A percentile compares a stretch with the other conserved stretches of the same genome.
These are phyloP conservation scores for Chenopodium album DNA, from an alignment of 148 eudicot species.

Conservation along the genomic window DNA sequence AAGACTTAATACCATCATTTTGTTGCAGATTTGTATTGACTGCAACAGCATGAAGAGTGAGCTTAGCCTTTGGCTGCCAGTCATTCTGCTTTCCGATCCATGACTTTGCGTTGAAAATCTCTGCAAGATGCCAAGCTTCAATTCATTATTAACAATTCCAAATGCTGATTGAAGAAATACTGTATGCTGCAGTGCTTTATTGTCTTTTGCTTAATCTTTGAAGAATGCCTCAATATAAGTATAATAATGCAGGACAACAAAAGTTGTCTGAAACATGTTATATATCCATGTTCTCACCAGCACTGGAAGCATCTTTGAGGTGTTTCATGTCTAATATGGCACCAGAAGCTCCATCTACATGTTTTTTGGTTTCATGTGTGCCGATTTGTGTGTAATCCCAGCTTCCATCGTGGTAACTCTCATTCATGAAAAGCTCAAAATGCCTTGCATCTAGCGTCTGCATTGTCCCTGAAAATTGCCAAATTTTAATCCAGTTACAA, in stretches of 20 bases:
- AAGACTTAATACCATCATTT: constrained; percentile 58
- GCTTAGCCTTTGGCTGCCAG: constrained; percentile 82
- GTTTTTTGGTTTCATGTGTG: constrained; percentile 53
- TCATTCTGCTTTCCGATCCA: constrained; percentile 78
- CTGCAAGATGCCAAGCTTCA: constrained; percentile 37
- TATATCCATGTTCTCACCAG: constrained; percentile 43
- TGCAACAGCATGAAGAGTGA: constrained; percentile 80
- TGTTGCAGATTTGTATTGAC: constrained; percentile 82
- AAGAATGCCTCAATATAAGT: neutral
- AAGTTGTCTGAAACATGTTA: neutral
- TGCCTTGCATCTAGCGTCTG: constrained; percentile 88
- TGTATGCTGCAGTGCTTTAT: neutral
- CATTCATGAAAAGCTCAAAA: constrained; percentile 70
- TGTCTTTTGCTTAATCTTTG: neutral
- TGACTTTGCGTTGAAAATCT: constrained; percentile 57
- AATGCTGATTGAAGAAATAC: neutral
- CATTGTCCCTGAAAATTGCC: constrained; percentile 72
- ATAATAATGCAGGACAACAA: neutral
- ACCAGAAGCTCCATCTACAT: constrained; percentile 63
- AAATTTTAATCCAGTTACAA: neutral
- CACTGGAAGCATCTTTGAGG: constrained; percentile 57
- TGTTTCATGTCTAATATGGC: constrained; percentile 70
- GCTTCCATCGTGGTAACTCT: constrained; percentile 64
- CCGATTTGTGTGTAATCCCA: constrained; percentile 74
- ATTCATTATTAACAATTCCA: neutral